These are phyloP conservation scores for Phlebiopsis flavidoalba DNA, from an alignment of 768 basidiomycete genomes.

Conservation along the genomic window DNA sequence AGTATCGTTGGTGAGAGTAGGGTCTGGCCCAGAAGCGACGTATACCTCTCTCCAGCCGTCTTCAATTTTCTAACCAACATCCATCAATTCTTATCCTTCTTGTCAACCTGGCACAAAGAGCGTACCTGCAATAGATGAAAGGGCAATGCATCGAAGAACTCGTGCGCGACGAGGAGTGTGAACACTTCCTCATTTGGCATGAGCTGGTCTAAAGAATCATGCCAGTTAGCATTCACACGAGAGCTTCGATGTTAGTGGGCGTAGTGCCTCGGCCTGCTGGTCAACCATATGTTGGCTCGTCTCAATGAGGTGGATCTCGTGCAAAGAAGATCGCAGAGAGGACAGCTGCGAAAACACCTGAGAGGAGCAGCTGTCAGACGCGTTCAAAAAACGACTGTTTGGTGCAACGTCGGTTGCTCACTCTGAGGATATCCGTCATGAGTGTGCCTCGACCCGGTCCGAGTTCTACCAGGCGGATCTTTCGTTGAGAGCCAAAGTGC, in stretches of 20 bases:
- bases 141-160: slow-evolving; percentile 96
- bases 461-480: slow-evolving; percentile 78
- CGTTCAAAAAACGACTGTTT: background rate
- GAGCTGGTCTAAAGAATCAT: slow-evolving; percentile 69
- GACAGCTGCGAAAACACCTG: slow-evolving; percentile 53
- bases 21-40: slow-evolving; percentile 46
- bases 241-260: slow-evolving; percentile 19
- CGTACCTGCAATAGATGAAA: slow-evolving; percentile 83
- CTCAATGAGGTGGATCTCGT: slow-evolving; percentile 73
- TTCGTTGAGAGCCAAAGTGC: slow-evolving; percentile 38
- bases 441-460: slow-evolving; percentile 94
- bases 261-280: slow-evolving; percentile 54
- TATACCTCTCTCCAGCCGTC: slow-evolving; percentile 86
- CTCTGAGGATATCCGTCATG: slow-evolving; percentile 84
- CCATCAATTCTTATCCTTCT: no score
- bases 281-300: slow-evolving; percentile 64
- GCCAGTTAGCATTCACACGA: slow-evolving; percentile 58
- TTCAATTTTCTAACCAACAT: slow-evolving; percentile 79
- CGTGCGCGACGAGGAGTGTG: slow-evolving; percentile 90
- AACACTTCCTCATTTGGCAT: slow-evolving; percentile 44
- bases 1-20: slow-evolving; percentile 26
- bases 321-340: slow-evolving; percentile 27
- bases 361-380: background rate
- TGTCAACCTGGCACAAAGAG: background rate
- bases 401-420: slow-evolving; percentile 31